Evolutionary conservation across 345 rosid genomes (phyloP).

Genomic region (Raphanus sativus): DNA sequence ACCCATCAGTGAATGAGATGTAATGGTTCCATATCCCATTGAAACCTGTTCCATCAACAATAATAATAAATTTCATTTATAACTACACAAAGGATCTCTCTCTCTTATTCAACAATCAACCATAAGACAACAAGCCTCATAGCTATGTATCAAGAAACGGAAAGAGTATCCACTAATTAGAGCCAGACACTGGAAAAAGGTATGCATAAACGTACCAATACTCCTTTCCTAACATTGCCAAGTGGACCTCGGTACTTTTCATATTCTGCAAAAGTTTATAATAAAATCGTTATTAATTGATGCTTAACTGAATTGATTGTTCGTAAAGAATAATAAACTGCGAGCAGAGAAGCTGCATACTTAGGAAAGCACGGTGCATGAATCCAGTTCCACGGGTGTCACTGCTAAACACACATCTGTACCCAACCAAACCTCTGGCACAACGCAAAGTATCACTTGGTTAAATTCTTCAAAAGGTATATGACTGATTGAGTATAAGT

Average conservation of each 20-base stretch:
- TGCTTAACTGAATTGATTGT: constrained; percentile 39
- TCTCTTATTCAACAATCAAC: neutral
- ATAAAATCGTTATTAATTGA: neutral
- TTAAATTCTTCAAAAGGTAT: constrained; percentile 5
- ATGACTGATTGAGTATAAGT: neutral
- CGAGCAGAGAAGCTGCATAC: constrained; percentile 51
- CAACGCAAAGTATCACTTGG: constrained; percentile 1
- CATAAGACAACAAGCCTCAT: neutral
- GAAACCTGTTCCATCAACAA: constrained; percentile 60
- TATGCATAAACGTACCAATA: constrained; percentile 59
- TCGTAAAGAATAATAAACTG: too few species aligned
- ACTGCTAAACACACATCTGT: constrained; percentile 97
- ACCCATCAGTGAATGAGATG: constrained; percentile 85
- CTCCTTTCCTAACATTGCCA: constrained; percentile 98
- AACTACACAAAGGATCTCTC: neutral
- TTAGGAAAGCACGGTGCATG: constrained; percentile 96
- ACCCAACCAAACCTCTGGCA: constrained; percentile 98
- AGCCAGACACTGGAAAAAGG: neutral
- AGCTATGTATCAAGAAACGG: neutral
- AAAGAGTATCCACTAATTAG: neutral
- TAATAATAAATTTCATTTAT: neutral
- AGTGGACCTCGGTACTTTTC: constrained; percentile 83
- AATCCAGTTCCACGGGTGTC: constrained; percentile 97
- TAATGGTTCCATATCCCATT: constrained; percentile 85
- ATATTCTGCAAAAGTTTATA: constrained; percentile 50